Evolutionary conservation across 345 rosid genomes (phyloP).

Genomic region (Dovyalis caffra): DNA sequence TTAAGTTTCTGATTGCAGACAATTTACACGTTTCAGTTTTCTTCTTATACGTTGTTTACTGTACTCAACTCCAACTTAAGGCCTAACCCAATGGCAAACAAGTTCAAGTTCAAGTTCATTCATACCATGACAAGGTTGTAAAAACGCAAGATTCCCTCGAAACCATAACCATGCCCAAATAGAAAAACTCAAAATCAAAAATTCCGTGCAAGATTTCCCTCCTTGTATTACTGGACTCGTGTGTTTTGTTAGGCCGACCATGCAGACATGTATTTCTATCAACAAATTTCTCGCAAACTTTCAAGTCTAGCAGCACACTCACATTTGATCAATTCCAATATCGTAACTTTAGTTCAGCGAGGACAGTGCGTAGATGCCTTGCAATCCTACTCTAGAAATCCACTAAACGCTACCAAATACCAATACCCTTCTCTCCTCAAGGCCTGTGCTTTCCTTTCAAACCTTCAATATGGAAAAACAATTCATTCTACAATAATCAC

Average conservation of each 20-base stretch:
- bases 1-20: too few species aligned
- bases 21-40: not conserved
- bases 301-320: conserved; percentile 19
- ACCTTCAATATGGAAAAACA: conserved; percentile 30
- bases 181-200: not conserved
- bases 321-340: conserved; percentile 29
- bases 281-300: conserved; percentile 26
- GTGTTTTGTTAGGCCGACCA: not conserved
- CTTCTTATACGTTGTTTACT: not conserved
- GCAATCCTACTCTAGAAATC: conserved; percentile 42
- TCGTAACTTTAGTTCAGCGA: conserved; percentile 43
- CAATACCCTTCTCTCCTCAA: conserved; percentile 50
- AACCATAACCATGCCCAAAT: not conserved
- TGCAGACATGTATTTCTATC: conserved; percentile 26
- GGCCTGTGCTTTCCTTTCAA: conserved; percentile 15
- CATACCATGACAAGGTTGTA: not conserved
- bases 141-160: not conserved
- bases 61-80: not conserved
- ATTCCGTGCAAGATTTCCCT: not conserved
- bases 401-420: conserved; percentile 40
- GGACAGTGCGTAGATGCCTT: conserved; percentile 48
- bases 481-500: conserved; percentile 50
- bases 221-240: not conserved
- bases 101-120: not conserved
- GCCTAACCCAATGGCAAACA: not conserved